Base-by-base conservation (phyloP, 768 basidiomycete species). In the Trametes cinnabarina region DNA sequence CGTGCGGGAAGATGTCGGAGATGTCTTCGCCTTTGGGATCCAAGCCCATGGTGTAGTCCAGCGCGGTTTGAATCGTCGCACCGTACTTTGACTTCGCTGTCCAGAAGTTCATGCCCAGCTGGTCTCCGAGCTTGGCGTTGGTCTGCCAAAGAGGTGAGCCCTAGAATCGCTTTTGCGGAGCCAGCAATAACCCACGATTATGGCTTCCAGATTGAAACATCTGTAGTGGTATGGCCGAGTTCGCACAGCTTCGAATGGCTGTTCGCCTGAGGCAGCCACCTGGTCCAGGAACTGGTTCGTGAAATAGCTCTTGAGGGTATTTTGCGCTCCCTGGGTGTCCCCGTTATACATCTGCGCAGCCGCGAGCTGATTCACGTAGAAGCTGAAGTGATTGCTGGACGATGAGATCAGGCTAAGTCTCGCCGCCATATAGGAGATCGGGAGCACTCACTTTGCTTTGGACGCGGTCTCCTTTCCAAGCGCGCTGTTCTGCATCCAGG, bases 151-250 rank as follows among this genome's bases (percentile, higher is more conserved):
- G 20, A 6, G 7, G 7, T 34, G 47, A 6, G 26, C 30, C 20
- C n/a, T 11, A 39, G 22, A 15, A 22, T 23, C n/a, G 7, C 34
- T 12, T 22, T n/a, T 4, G 9, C 39, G 26, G 22, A 12, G 12
- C 2, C 25, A 32, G 30, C 30, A 22, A 22, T 11, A 37, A 67
- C 80, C 75, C 59, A 80, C 81, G 59, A 82, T 79, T 71, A 84
- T 69, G 0, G 82, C 84, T 57, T 83, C 82, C 9, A 84, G 67
- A 61, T 84, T 84, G 73, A 83, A 85, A 47, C 74, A 76, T 7
- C 83, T 77, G 64, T 85, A 85, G 63, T 84, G 83, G 63, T 66
- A 80, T 5, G 84, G 82, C 12, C 79, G 72, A 5, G 82, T 80
- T 17, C 83, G 77, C 17, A 78, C 72, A 3, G 81, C 76, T 66